A percentile compares a stretch with the other conserved stretches of the same genome.
These are phyloP conservation scores for Brasilioporus rufonigricans DNA, from an alignment of 768 basidiomycete genomes.

Conservation along the genomic window DNA sequence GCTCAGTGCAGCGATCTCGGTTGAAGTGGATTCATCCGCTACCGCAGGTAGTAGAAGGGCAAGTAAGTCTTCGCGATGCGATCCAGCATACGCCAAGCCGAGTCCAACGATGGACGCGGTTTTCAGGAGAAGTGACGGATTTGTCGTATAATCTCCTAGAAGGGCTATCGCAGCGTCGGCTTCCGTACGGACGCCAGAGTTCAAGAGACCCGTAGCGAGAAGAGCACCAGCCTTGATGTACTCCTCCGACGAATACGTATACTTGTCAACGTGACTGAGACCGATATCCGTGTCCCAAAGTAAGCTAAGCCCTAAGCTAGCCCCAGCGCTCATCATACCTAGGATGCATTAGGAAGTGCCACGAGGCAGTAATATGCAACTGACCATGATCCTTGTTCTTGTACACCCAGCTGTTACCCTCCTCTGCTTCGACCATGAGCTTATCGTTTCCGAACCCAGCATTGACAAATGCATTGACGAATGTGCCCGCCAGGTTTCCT, in stretches of 20 bases:
- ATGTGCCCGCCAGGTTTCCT: conserved; percentile 93
- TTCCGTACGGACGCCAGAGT: conserved; percentile 76
- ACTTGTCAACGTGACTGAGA: conserved; percentile 93
- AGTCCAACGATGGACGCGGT: conserved; percentile 82
- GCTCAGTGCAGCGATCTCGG: conserved; percentile 86
- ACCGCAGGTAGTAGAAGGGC: conserved; percentile 76
- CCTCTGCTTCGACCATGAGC: conserved; percentile 94
- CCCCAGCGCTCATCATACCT: conserved; percentile 97
- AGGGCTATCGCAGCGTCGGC: conserved; percentile 88
- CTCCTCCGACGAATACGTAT: conserved; percentile 94
- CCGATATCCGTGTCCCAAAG: conserved; percentile 97
- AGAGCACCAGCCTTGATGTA: conserved; percentile 97
- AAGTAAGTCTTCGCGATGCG: conserved; percentile 83
- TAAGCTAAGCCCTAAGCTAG: conserved; percentile 88
- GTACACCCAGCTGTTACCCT: conserved; percentile 98
- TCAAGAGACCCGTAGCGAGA: conserved; percentile 91
- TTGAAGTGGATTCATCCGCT: conserved; percentile 75
- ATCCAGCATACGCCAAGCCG: conserved; percentile 93
- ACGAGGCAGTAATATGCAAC: conserved; percentile 14
- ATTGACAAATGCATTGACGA: conserved; percentile 98
- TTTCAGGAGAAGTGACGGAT: conserved; percentile 79
- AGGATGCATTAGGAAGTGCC: conserved; percentile 1
- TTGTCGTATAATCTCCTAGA: conserved; percentile 85
- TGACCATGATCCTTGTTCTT: conserved; percentile 98
- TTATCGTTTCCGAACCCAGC: conserved; percentile 99